Evolutionary conservation across 441 rosid species (phyloP), one percentile per base, ranked within the genome.

Genomic region (Pelargonium fulgidum): DNA sequence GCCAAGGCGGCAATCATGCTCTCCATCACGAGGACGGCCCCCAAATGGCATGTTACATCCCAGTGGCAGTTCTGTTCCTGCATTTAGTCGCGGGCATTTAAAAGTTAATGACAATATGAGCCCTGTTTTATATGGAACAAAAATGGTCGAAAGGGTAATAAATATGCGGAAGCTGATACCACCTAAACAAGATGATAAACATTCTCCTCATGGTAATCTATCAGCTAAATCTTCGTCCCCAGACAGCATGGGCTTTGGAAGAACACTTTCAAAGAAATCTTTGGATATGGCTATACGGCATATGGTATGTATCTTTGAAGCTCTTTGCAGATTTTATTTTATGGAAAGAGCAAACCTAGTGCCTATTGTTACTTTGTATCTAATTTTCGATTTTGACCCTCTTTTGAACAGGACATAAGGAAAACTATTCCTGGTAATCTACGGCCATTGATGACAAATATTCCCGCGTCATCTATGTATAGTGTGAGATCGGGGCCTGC

Each of bases 201-300:
- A 77, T 66, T 94, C 97, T 79, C 92, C 97, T 66, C 93, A 20
- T 65, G 76, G 88, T 29, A 89, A 85, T 77, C 68, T 81, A 70
- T 85, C 89, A 76, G 96, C 87, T 62, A 93, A 91, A 79, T 87
- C 91, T 66, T 82, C 93, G 11, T 93, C 99, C 8, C 96, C 96
- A 42, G 99, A 94, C 68, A 87, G 96, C 82, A 81, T 81, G 11
- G 99, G 97, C 61, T 94, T 94, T 68, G 99, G 97, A 62, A 85
- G 97, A 81, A 78, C 93, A 2, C 91, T 94, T 68, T 94, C 99
- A 24, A 94, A 91, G 92, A 94, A 94, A 74, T 94, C 99, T 13
- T 79, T 94, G 81, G 99, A 94, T 74, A 94, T 94, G 99, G 99
- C 99, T 22, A 91, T 94, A 68, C 82, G 99, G 72, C 99, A 94